These are phyloP conservation scores for Fusarium pininemorale DNA, from an alignment of 2,329 filamentous ascomycete species.

Conservation along the genomic window DNA sequence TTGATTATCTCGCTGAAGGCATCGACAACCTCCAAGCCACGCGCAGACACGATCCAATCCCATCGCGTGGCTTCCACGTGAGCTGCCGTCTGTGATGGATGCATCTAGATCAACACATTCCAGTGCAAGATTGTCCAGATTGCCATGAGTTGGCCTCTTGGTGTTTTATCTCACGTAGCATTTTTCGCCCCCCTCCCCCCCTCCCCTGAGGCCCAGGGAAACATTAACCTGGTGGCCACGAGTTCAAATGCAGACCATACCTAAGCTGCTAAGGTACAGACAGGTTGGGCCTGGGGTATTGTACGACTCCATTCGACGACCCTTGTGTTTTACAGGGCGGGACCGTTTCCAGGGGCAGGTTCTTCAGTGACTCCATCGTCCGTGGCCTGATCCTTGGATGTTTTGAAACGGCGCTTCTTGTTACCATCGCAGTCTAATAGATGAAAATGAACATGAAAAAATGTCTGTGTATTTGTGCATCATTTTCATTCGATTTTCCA, in stretches of 20 bases:
- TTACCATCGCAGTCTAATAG: neutral
- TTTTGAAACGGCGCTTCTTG: constrained; percentile 12
- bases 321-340: neutral
- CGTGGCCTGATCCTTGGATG: constrained; percentile 14
- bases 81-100: neutral
- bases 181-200: neutral
- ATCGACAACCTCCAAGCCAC: neutral
- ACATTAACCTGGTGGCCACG: neutral
- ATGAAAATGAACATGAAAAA: neutral
- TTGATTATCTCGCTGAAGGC: neutral
- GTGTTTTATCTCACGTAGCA: constrained; percentile 3
- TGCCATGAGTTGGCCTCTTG: neutral
- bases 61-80: constrained; percentile 9
- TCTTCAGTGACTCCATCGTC: neutral
- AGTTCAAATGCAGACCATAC: neutral
- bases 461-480: neutral
- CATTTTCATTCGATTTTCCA: neutral
- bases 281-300: neutral
- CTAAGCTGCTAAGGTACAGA: neutral
- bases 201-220: neutral
- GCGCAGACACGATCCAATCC: neutral
- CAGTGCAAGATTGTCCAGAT: neutral
- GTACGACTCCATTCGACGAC: neutral
- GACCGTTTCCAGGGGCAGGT: neutral
- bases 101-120: constrained; percentile 3